A percentile compares a stretch with the other conserved stretches of the same genome.
Evolutionary conservation across 176 grass and related monocot species (phyloP).

Genomic region (Pontederia paniculata): DNA sequence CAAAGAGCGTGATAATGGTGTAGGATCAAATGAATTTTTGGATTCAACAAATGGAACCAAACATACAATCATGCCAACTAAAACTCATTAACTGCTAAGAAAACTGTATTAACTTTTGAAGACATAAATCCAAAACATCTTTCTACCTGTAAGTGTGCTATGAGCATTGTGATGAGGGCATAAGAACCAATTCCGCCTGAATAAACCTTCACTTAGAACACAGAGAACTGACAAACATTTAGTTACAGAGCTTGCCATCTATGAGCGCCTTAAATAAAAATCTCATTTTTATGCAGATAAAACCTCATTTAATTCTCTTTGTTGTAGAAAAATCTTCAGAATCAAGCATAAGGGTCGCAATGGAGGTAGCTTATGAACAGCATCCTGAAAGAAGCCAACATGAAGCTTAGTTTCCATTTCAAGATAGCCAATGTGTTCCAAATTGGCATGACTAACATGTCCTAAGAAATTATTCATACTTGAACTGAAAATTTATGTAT

Average conservation of each 20-base stretch:
- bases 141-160: slow-evolving; percentile 71
- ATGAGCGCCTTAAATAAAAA: not conserved
- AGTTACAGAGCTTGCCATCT: slow-evolving; percentile 6
- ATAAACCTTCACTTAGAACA: slow-evolving; percentile 52
- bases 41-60: too few relatives aligned
- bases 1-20: too few relatives aligned
- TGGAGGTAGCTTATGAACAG: slow-evolving; percentile 76
- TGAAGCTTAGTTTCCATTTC: not conserved
- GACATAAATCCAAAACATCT: not conserved
- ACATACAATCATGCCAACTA: too few relatives aligned
- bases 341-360: slow-evolving; percentile 84
- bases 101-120: too few relatives aligned
- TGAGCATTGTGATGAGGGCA: slow-evolving; percentile 93
- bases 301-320: slow-evolving; percentile 99
- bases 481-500: too few relatives aligned
- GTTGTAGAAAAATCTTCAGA: slow-evolving; percentile 96
- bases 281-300: slow-evolving; percentile 1
- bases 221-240: not conserved
- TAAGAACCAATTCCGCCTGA: slow-evolving; percentile 94
- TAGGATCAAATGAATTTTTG: too few relatives aligned
- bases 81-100: too few relatives aligned
- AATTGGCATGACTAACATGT: not conserved
- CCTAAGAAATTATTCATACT: not conserved
- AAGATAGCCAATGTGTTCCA: not conserved
- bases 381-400: slow-evolving; percentile 36